Base-by-base conservation (phyloP, 2,329 filamentous ascomycete genomes). In the Penicillium olsonii region DNA sequence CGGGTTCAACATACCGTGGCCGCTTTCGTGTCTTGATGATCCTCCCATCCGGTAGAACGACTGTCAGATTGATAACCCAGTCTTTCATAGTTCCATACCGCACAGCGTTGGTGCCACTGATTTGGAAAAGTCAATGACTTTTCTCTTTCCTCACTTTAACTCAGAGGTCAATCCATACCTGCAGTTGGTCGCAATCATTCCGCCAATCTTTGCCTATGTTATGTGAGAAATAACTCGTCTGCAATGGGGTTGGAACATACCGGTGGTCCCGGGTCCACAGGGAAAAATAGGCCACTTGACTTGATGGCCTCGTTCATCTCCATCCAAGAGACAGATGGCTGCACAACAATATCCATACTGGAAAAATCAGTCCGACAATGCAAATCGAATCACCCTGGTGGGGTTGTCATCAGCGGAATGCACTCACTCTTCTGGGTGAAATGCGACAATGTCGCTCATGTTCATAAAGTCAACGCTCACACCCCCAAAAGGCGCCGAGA, bases 241-340 rank as follows among this genome's bases (percentile, higher is more conserved):
- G 5, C 12, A 31, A n/a, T n/a, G 5, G 4, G 14, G 29, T 11
- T 29, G 5, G 4, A 11, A 29, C 54, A 75, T 73, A 0, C 80
- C 81, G 0, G 76, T 34, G 86, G 86, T 67, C 88, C 88, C 12
- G 92, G 92, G 63, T 96, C 92, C 11, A 95, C 85, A 1, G 92
- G 92, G 66, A 96, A 95, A 74, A 96, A 96, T 1, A 96, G 81
- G 0, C 89, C 89, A 4, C 82, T 85, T 34, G 82, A 78, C 69
- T 87, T 83, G 63, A 88, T 84, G 41, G 84, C 78, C 57, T 87
- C 84, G 62, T 96, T 96, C 51, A 96, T 74, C 44, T 88, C 84
- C 80, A 95, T 91, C 91, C 91, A 96, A n/a, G 87, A 87, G 8
- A 96, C 86, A 8, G 88, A 88, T 3, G 92, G 92, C 68, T 96